These are phyloP conservation scores for Pleomassaria siparia DNA, from an alignment of 2,329 filamentous ascomycete species.

Conservation along the genomic window DNA sequence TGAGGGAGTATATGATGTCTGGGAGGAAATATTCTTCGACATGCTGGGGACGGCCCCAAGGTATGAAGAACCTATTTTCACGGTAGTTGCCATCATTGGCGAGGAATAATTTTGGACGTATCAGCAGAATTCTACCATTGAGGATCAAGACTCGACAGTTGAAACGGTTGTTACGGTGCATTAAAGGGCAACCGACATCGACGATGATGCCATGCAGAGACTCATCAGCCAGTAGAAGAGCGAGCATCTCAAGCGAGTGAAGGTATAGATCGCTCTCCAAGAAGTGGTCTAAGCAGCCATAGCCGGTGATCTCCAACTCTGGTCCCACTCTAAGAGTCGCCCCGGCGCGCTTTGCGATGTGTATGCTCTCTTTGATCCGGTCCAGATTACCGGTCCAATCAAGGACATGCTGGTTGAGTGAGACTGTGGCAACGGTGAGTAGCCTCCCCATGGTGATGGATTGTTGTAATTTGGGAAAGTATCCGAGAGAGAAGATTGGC, in stretches of 20 bases:
- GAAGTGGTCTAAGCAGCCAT: conserved; percentile 17
- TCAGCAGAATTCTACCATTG: conserved; percentile 68
- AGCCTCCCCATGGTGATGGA: no score
- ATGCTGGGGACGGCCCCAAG: conserved; percentile 49
- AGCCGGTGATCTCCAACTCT: conserved; percentile 47
- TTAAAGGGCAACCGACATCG: conserved; percentile 55
- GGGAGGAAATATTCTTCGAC: conserved; percentile 68
- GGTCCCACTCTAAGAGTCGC: conserved; percentile 61
- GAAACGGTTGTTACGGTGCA: conserved; percentile 53
- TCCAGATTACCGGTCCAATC: conserved; percentile 58
- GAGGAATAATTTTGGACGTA: conserved; percentile 71
- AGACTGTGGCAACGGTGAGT: background rate
- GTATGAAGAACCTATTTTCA: conserved; percentile 43
- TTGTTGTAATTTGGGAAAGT: background rate
- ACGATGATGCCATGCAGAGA: conserved; percentile 63
- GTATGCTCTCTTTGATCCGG: conserved; percentile 65
- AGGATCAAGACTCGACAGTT: conserved; percentile 62
- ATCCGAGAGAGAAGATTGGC: background rate
- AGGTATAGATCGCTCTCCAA: conserved; percentile 39
- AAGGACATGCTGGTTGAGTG: conserved; percentile 21
- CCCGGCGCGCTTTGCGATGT: conserved; percentile 59
- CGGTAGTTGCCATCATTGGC: conserved; percentile 66
- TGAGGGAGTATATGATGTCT: conserved; percentile 58
- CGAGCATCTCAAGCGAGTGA: conserved; percentile 58
- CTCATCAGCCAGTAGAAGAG: conserved; percentile 60